phyloP scores from a whole-genome alignment of 2,329 filamentous ascomycete genomes.

The Epichloe festucae region DNA sequence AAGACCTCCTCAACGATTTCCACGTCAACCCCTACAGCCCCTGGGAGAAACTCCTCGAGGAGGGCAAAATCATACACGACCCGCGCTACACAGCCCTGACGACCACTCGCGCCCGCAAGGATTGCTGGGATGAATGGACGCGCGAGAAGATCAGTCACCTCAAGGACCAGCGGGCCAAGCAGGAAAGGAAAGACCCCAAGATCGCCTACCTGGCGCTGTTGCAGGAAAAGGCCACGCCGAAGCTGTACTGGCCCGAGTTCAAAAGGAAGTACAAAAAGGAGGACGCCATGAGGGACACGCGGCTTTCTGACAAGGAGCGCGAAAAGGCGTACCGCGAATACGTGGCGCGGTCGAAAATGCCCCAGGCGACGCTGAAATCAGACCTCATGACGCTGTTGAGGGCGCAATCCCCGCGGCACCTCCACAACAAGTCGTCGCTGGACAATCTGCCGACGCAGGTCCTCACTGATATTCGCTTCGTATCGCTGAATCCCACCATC shows the following conservation, averaged over 20 bases:
- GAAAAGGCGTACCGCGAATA: constrained; percentile 73
- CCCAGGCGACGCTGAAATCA: constrained; percentile 51
- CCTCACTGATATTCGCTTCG: constrained; percentile 55
- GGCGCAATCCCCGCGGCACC: constrained; percentile 39
- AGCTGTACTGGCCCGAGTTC: constrained; percentile 96
- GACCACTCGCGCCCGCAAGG: constrained; percentile 69
- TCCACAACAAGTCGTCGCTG: constrained; percentile 47
- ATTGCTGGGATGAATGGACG: constrained; percentile 77
- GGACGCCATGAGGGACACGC: constrained; percentile 61
- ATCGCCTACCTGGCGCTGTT: constrained; percentile 75
- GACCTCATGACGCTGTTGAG: constrained; percentile 56
- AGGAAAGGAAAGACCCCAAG: constrained; percentile 70
- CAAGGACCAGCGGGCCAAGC: constrained; percentile 57
- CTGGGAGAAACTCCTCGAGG: constrained; percentile 82
- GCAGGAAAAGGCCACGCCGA: constrained; percentile 69
- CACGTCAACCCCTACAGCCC: constrained; percentile 75
- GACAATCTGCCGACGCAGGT: constrained; percentile 48
- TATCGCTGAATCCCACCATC: constrained; percentile 46
- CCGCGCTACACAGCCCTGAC: constrained; percentile 70
- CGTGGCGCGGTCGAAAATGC: constrained; percentile 51
- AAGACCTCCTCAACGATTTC: constrained; percentile 73
- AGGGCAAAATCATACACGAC: constrained; percentile 72
- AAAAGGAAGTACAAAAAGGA: constrained; percentile 82
- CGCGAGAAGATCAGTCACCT: constrained; percentile 60
- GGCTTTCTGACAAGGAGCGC: constrained; percentile 59